A percentile compares a stretch with the other conserved stretches of the same genome.
Evolutionary conservation across 805 yeast species (phyloP).

Genomic region (Wickerhamomyces xylosicus): DNA sequence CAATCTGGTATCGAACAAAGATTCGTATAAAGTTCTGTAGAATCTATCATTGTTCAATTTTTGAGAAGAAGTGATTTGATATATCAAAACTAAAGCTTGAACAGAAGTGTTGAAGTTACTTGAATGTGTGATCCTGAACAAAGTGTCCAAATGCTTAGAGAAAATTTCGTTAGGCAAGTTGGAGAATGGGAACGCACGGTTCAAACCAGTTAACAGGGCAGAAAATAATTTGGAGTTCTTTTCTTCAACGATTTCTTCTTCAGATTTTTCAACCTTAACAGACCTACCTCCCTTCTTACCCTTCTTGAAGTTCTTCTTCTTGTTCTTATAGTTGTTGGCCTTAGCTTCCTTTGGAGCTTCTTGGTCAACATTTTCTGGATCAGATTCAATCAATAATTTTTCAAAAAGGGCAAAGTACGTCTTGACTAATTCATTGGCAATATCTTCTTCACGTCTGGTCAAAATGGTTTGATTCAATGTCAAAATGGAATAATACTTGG

Average conservation of each 20-base stretch:
- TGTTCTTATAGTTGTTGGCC: slow-evolving; percentile 43
- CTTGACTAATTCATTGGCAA: slow-evolving; percentile 75
- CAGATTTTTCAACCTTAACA: slow-evolving; percentile 54
- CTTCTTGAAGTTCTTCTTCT: slow-evolving; percentile 67
- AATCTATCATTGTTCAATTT: slow-evolving; percentile 54
- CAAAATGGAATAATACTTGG: slow-evolving; percentile 78
- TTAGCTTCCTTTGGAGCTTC: slow-evolving; percentile 26
- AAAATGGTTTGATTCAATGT: slow-evolving; percentile 90
- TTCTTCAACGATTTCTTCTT: slow-evolving; percentile 60
- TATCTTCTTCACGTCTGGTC: slow-evolving; percentile 61
- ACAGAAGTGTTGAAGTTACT: slow-evolving; percentile 90
- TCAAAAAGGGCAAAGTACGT: slow-evolving; percentile 85
- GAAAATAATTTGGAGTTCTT: slow-evolving; percentile 77
- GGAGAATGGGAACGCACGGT: slow-evolving; percentile 92
- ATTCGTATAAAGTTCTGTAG: slow-evolving; percentile 83
- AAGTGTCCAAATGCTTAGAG: slow-evolving; percentile 67
- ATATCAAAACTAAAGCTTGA: slow-evolving; percentile 80
- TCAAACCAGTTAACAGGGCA: slow-evolving; percentile 87
- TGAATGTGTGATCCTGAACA: slow-evolving; percentile 86
- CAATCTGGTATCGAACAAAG: slow-evolving; percentile 75
- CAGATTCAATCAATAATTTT: slow-evolving; percentile 64
- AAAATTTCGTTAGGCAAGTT: slow-evolving; percentile 61
- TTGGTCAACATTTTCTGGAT: slow-evolving; percentile 32
- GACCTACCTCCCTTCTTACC: slow-evolving; percentile 88
- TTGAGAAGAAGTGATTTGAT: slow-evolving; percentile 64